Base-by-base conservation (phyloP, 805 yeast genomes). In the Barnettozyma sp. region DNA sequence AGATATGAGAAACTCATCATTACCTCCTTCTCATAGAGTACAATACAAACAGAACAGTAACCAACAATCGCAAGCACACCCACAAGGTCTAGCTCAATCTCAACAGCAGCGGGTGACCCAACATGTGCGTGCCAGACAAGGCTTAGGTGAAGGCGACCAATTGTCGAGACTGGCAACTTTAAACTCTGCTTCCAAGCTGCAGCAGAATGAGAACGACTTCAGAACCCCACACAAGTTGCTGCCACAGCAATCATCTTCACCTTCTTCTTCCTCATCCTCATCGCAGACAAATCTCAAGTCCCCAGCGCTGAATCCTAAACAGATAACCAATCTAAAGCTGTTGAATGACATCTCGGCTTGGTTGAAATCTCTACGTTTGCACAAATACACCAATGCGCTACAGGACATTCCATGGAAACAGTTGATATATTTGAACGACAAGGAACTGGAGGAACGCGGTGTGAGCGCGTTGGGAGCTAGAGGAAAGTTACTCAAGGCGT, bases 381-480 rank as follows among this genome's bases (percentile, higher is more conserved):
- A 92, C 67, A 92, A 92, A 60, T 92, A 92, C 63, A 88, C 97
- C 1, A 87, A 78, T 23, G 82, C 82, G 40, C 68, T 92, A 44
- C 75, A 80, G 49, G 78, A 76, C 42, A 66, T 80, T 44, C 67
- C 71, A 18, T 92, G 98, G 97, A 65, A 70, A 43, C 83, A 81
- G 30, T 68, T 92, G 64, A 71, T 92, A 40, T 73, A 74, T 45
- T 65, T 83, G 45, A 66, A 66, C 41, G 95, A 90, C 55, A 70
- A 62, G 5, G 73, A 76, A 39, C 67, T 92, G 50, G 86, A 80
- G 45, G 69, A 68, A 4, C 68, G 77, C 39, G 99, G 99, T 6
- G 96, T 92, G 26, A 73, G 78, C 46, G 97, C 98, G 0, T 68
- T 92, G 46, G 99, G 99, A 6, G 99, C 99, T 1, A 70, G 99